These are phyloP conservation scores for Penicillium canescens DNA, from an alignment of 495 filamentous ascomycete species.

Conservation along the genomic window DNA sequence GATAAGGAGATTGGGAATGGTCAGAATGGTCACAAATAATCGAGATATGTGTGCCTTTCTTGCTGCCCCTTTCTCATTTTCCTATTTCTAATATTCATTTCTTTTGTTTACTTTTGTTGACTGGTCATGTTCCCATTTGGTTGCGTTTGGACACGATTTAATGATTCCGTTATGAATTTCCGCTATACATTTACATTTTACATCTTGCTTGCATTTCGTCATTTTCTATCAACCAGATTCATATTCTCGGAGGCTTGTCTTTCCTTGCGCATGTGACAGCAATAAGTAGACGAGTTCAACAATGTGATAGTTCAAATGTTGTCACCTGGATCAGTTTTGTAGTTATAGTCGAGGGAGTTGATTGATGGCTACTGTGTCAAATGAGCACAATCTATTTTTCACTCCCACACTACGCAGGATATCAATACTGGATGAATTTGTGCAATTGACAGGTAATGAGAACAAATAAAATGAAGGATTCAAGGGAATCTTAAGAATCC, in stretches of 20 bases:
- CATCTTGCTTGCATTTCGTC: too few species aligned
- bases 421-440: constrained; percentile 13
- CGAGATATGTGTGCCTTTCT: neutral
- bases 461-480: constrained; percentile 25
- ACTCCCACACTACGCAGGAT: neutral
- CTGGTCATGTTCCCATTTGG: neutral
- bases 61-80: neutral
- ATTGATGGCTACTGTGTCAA: too few species aligned
- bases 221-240: neutral
- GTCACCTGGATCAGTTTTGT: too few species aligned
- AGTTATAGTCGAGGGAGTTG: too few species aligned
- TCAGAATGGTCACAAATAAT: constrained; percentile 6
- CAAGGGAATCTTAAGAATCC: constrained; percentile 4
- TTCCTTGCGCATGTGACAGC: neutral
- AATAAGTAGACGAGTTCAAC: neutral
- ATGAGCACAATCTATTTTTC: too few species aligned
- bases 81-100: neutral
- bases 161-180: neutral
- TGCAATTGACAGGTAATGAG: constrained; percentile 32
- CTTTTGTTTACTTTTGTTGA: neutral
- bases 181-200: neutral
- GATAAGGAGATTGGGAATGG: constrained; percentile 34
- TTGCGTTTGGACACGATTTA: neutral
- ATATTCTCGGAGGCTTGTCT: constrained; percentile 2
- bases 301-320: constrained; percentile 12